phyloP scores from a whole-genome alignment of 2,329 filamentous ascomycete species.

The Cladosporium colombiae region DNA sequence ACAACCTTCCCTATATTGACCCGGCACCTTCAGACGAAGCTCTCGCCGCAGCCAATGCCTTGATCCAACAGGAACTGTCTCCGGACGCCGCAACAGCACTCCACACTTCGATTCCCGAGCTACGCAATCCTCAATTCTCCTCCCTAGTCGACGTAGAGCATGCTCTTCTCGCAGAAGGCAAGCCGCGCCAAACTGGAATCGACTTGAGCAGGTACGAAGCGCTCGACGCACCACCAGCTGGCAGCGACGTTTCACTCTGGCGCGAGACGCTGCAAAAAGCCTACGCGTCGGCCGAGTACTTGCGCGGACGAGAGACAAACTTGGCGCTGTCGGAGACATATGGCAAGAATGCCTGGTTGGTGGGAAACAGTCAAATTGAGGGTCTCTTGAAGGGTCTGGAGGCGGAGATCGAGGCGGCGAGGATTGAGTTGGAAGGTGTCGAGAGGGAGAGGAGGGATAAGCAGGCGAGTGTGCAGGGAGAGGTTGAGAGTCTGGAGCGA shows the following conservation, averaged over 20 bases:
- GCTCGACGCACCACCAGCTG: conserved; percentile 58
- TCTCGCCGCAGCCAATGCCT: conserved; percentile 65
- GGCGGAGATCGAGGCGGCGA: conserved; percentile 68
- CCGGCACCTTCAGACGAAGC: conserved; percentile 63
- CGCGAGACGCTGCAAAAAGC: conserved; percentile 54
- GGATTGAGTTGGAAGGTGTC: conserved; percentile 70
- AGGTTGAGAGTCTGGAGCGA: conserved; percentile 73
- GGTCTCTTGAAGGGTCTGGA: conserved; percentile 69
- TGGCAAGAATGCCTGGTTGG: conserved; percentile 89
- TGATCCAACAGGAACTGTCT: conserved; percentile 68
- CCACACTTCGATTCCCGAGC: conserved; percentile 61
- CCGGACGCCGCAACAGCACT: conserved; percentile 50
- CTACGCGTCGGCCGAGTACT: conserved; percentile 60
- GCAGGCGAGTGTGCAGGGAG: conserved; percentile 71
- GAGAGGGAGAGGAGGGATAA: conserved; percentile 68
- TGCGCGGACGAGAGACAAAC: conserved; percentile 58
- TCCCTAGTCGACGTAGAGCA: conserved; percentile 69
- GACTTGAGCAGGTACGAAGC: conserved; percentile 83
- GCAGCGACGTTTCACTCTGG: conserved; percentile 49
- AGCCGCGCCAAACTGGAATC: conserved; percentile 56
- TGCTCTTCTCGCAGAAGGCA: conserved; percentile 61
- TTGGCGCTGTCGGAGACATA: conserved; percentile 74
- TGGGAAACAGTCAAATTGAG: conserved; percentile 80
- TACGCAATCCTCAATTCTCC: conserved; percentile 60
- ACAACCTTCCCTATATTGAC: conserved; percentile 87